phyloP scores from a whole-genome alignment of 768 basidiomycete species.

The Mycena venus region DNA sequence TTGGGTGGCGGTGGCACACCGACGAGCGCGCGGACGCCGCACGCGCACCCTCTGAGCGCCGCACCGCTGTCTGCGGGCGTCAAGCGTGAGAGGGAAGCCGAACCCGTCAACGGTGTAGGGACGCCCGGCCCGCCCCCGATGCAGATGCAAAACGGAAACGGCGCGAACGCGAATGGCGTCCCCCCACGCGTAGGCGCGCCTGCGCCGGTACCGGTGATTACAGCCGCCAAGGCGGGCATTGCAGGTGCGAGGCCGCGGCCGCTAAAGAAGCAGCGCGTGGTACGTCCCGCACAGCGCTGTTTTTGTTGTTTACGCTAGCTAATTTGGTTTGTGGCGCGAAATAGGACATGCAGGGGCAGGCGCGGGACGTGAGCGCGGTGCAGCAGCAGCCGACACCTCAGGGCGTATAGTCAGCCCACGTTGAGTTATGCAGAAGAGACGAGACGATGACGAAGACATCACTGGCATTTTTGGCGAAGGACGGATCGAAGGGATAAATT shows the following conservation, averaged over 20 bases:
- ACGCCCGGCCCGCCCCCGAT: not conserved
- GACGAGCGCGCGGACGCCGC: conserved; percentile 41
- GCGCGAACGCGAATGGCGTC: conserved; percentile 4
- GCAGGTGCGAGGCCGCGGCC: conserved; percentile 74
- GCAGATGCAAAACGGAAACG: conserved; percentile 14
- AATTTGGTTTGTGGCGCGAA: not conserved
- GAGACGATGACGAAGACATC: not conserved
- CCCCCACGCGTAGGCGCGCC: conserved; percentile 36
- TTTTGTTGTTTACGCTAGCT: not conserved
- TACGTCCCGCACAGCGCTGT: conserved; percentile 48
- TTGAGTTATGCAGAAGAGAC: not conserved
- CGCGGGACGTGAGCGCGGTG: conserved; percentile 65
- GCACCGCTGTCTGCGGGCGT: conserved; percentile 27
- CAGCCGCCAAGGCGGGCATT: conserved; percentile 71
- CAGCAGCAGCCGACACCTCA: conserved; percentile 83
- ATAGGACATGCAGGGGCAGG: conserved; percentile 76
- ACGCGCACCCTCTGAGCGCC: conserved; percentile 28
- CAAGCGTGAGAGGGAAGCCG: conserved; percentile 45
- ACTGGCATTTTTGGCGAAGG: not conserved
- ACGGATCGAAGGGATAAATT: no score
- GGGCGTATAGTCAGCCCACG: conserved; percentile 71
- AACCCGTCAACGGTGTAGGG: conserved; percentile 28
- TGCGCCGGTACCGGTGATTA: conserved; percentile 44
- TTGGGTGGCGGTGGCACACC: conserved; percentile 40
- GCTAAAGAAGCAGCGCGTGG: conserved; percentile 83